Percentiles rank a stretch among this genome's conserved stretches.
These are phyloP conservation scores for Scutellaria galericulata DNA, from an alignment of 257 asterid genomes.

Conservation along the genomic window DNA sequence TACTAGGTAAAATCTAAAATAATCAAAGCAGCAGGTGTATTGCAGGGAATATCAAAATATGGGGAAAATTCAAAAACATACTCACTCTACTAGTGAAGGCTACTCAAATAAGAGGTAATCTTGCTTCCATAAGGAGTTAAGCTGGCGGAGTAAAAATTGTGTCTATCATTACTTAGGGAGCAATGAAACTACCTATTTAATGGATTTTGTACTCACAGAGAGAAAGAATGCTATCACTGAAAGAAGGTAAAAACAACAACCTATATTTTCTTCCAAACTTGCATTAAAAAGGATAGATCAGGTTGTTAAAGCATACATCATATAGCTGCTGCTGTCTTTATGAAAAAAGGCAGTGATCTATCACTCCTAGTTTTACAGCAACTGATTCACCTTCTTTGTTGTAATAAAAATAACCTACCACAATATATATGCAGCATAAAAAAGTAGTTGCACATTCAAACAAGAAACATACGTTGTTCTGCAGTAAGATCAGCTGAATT, in stretches of 20 bases:
- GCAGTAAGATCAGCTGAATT: slow-evolving; percentile 61
- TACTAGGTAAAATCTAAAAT: slow-evolving; percentile 3
- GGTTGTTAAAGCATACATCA: slow-evolving; percentile 22
- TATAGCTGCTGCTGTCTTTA: not conserved
- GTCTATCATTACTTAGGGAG: not conserved
- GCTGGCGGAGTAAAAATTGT: not conserved
- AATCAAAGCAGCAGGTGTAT: not conserved
- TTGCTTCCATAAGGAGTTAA: not conserved
- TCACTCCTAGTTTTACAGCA: slow-evolving; percentile 13
- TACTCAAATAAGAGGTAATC: not conserved
- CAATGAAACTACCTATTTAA: not conserved
- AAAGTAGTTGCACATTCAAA: slow-evolving; percentile 22
- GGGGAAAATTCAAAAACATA: too few species aligned
- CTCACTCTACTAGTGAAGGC: too few species aligned
- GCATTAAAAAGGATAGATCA: not conserved
- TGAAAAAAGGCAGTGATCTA: not conserved
- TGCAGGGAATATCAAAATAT: too few species aligned
- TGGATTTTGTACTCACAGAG: not conserved
- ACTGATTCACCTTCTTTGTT: not conserved
- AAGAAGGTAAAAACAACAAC: not conserved
- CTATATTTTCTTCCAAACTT: not conserved
- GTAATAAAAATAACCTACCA: slow-evolving; percentile 1
- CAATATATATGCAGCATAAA: slow-evolving; percentile 13
- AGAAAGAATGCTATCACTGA: not conserved
- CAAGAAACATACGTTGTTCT: slow-evolving; percentile 63